A percentile compares a stretch with the other conserved stretches of the same genome.
These are phyloP conservation scores for Aeschynomene evenia DNA, from an alignment of 306 rosid genomes.

Conservation along the genomic window DNA sequence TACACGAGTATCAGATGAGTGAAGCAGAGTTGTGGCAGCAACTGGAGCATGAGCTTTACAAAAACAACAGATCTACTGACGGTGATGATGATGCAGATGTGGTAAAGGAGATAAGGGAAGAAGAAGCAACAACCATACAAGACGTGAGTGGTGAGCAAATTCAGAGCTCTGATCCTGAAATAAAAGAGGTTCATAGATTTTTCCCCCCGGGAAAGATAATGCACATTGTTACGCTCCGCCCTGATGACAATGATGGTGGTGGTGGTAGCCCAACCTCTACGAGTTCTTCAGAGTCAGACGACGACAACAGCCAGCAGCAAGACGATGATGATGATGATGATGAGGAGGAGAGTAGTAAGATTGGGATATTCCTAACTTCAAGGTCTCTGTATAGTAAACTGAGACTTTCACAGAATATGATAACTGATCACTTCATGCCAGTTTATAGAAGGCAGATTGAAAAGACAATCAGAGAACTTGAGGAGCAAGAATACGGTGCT, in stretches of 20 bases:
- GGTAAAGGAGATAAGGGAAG: constrained; percentile 66
- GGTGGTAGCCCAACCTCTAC: constrained; percentile 47
- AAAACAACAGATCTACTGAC: constrained; percentile 49
- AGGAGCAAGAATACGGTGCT: constrained; percentile 62
- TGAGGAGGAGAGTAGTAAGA: constrained; percentile 55
- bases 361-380: constrained; percentile 77
- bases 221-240: constrained; percentile 62
- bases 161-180: constrained; percentile 49
- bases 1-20: constrained; percentile 62
- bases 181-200: constrained; percentile 74
- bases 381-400: constrained; percentile 80
- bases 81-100: constrained; percentile 60
- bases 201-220: constrained; percentile 90
- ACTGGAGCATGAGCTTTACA: constrained; percentile 82
- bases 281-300: too few species aligned
- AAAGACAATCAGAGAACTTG: constrained; percentile 67
- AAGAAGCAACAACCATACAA: constrained; percentile 60
- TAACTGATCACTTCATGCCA: constrained; percentile 96
- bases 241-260: constrained; percentile 44
- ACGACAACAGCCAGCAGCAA: constrained; percentile 43
- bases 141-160: constrained; percentile 53
- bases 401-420: constrained; percentile 89
- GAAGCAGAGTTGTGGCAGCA: constrained; percentile 93
- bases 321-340: too few species aligned
- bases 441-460: constrained; percentile 80